Evolutionary conservation across 108 stramenopile genomes (phyloP), one percentile per base, ranked within the genome.

Genomic region (Cyclotella sp.): DNA sequence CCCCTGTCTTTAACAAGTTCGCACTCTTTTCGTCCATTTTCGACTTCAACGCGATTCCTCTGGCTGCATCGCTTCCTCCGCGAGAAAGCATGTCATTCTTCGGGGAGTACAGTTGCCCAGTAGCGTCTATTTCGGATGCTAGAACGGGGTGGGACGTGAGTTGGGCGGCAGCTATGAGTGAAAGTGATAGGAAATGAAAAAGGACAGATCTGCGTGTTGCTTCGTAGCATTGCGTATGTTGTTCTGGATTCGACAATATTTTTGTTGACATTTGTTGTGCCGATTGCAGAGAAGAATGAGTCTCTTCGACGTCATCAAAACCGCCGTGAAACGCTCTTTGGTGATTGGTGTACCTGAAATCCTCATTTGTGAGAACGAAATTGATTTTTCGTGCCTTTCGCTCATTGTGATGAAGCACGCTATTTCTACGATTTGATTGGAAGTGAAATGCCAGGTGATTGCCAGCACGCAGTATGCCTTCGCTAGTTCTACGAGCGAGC

Each of bases 61-160:
- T 59, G 2, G 88, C 85, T 0, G 77, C 83, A 16, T 51, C 70
- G 28, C 80, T 82, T 13, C 91, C 91, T 5, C 79, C 79, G 39
- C 89, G 89, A 8, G 73, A 51, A 16, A 93, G 53, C 91, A 93
- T 93, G 59, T 90, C 83, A 11, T 67, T 58, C 70, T 89, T 90
- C 49, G 91, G 91, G 27, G 80, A 68, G 68, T 86, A 93, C 18
- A 93, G 79, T 40, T 77, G 30, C 59, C 91, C 91, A 8, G 84
- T 84, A 13, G 62, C 55, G 63, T 93, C 91, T 26, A 90, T 70
- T 76, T 92, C 87, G 11, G 91, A 47, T 44, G 71, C 24, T 27
- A 24, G 19, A 13, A 22, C 5, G 22, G 52, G 11, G 3, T 39
- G 14, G n/a, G 39, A 29, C 21, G 51, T 24, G 53, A 46, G 71